Evolutionary conservation across 1,284 basidiomycete species (phyloP).

Genomic region (Sanghuangporus sanghuang): DNA sequence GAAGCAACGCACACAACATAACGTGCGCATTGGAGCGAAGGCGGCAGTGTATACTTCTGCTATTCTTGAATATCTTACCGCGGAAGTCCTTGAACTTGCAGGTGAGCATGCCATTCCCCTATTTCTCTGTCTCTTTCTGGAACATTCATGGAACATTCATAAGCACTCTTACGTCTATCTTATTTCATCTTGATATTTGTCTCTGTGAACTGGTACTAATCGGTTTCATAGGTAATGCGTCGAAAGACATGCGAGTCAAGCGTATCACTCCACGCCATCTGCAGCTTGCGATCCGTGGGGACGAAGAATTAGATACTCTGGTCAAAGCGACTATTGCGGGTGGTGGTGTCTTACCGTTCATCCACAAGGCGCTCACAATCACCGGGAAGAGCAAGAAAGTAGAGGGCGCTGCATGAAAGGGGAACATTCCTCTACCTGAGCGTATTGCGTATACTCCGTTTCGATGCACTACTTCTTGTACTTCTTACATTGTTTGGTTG

Average conservation of each 20-base stretch:
- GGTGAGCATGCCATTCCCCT: constrained; percentile 39
- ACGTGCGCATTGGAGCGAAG: constrained; percentile 89
- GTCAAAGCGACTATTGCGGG: constrained; percentile 57
- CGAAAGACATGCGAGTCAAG: constrained; percentile 93
- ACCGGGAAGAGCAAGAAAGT: constrained; percentile 7
- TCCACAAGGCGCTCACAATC: constrained; percentile 70
- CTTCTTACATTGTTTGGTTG: no score
- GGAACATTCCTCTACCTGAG: background rate
- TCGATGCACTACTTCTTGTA: no score
- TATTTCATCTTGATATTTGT: background rate
- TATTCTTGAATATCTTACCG: constrained; percentile 87
- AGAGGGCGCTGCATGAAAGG: background rate
- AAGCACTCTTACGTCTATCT: background rate
- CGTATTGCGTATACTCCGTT: background rate
- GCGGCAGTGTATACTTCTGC: constrained; percentile 91
- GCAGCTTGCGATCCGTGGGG: constrained; percentile 92
- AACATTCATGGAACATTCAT: background rate
- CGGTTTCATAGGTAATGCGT: constrained; percentile 75
- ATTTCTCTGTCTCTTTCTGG: background rate
- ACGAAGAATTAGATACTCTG: constrained; percentile 85
- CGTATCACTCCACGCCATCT: constrained; percentile 94
- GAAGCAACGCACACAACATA: constrained; percentile 90
- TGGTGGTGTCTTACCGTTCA: constrained; percentile 93
- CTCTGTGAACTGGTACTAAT: background rate
- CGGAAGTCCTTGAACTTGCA: constrained; percentile 86